These are phyloP conservation scores for Verticillium isaacii DNA, from an alignment of 2,329 filamentous ascomycete genomes.

Conservation along the genomic window DNA sequence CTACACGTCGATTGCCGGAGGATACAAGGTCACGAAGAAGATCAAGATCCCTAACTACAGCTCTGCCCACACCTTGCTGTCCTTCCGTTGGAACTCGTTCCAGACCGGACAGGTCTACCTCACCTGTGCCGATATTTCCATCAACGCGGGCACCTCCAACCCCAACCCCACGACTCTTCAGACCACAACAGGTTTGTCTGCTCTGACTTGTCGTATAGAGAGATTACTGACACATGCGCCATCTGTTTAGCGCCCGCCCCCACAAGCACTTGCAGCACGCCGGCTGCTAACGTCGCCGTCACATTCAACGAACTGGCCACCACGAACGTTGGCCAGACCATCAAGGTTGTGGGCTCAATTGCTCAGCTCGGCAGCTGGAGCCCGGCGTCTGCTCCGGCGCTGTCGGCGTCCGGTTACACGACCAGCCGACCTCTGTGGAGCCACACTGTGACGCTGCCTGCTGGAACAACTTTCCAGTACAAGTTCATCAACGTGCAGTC, in stretches of 20 bases:
- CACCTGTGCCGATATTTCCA: slow-evolving; percentile 47
- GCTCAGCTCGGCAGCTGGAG: slow-evolving; percentile 34
- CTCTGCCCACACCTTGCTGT: slow-evolving; percentile 45
- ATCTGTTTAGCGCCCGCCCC: background rate
- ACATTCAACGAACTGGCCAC: slow-evolving; percentile 36
- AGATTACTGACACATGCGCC: background rate
- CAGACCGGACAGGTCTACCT: slow-evolving; percentile 51
- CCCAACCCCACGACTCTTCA: slow-evolving; percentile 11
- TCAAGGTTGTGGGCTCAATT: slow-evolving; percentile 39
- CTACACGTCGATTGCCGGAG: slow-evolving; percentile 46
- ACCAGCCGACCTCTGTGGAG: slow-evolving; percentile 50
- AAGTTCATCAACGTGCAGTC: slow-evolving; percentile 56
- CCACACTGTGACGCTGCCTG: slow-evolving; percentile 41
- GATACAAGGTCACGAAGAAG: slow-evolving; percentile 48
- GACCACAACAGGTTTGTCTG: slow-evolving; percentile 9
- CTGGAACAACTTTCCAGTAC: slow-evolving; percentile 51
- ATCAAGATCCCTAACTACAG: slow-evolving; percentile 43
- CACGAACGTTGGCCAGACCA: slow-evolving; percentile 43
- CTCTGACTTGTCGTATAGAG: background rate
- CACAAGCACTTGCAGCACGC: background rate
- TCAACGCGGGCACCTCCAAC: slow-evolving; percentile 27
- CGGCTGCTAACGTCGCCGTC: slow-evolving; percentile 32
- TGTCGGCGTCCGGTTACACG: slow-evolving; percentile 52
- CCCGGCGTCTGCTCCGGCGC: slow-evolving; percentile 35
- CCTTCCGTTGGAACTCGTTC: slow-evolving; percentile 50